phyloP scores from a whole-genome alignment of 441 rosid species.

The Brassica hybrid region DNA sequence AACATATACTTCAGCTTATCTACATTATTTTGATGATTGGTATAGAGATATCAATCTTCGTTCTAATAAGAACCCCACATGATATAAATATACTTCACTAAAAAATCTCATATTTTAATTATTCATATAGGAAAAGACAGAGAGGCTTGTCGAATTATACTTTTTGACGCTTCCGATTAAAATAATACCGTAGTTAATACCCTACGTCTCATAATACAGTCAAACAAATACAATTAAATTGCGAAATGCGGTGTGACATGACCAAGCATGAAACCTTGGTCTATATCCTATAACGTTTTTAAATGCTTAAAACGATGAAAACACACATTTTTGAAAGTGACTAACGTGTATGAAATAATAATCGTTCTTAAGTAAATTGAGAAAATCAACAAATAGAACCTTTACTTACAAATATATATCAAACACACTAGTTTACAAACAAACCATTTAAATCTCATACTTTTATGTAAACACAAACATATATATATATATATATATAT shows the following conservation, averaged over 20 bases:
- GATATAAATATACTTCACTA: neutral
- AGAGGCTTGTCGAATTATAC: conserved; percentile 1
- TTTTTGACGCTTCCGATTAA: no score
- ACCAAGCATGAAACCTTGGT: conserved; percentile 30
- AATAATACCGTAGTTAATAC: no score
- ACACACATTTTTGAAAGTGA: conserved; percentile 15
- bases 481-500: no score
- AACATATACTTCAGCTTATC: neutral
- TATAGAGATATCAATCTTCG: neutral
- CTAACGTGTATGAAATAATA: neutral
- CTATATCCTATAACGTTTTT: conserved; percentile 15
- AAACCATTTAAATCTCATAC: no score
- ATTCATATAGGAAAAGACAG: neutral
- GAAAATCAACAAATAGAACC: no score
- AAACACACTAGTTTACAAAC: no score
- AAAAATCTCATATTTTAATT: neutral
- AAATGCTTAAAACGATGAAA: conserved; percentile 1
- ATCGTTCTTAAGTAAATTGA: neutral
- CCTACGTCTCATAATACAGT: neutral
- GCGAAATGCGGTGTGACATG: conserved; percentile 33
- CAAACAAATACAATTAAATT: conserved; percentile 18
- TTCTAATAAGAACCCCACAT: neutral
- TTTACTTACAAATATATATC: no score
- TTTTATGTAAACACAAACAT: no score
- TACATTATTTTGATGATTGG: neutral